Conservation (phyloP, 2,329 filamentous ascomycete species). For the Elsinoe necatrix region DNA sequence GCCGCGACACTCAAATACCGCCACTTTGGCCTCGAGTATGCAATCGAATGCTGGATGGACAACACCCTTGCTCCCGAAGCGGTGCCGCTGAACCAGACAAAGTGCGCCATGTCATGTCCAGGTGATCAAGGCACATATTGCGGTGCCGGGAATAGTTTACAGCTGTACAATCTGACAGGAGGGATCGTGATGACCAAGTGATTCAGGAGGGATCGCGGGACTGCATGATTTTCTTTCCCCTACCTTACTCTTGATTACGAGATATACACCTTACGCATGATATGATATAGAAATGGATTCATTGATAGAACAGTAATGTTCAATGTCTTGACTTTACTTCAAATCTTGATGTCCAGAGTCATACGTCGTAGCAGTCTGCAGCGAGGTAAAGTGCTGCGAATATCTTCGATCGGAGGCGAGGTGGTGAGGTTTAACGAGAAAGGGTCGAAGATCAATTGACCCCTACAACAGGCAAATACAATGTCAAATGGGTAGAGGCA, state of each 20-base stretch:
- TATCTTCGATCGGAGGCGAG: too few relatives aligned
- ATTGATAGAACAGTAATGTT: background rate
- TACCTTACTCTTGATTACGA: too few relatives aligned
- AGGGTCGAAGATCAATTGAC: too few relatives aligned
- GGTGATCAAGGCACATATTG: conserved; percentile 24
- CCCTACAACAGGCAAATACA: conserved; percentile 23
- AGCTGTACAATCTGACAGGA: conserved; percentile 15
- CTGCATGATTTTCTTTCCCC: background rate
- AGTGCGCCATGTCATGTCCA: conserved; percentile 24
- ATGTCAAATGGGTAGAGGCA: too few relatives aligned
- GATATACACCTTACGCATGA: background rate
- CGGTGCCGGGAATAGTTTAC: conserved; percentile 23
- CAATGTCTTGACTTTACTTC: conserved; percentile 1
- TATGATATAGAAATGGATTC: background rate
- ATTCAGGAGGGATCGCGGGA: background rate
- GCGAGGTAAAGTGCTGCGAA: too few relatives aligned
- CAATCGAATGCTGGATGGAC: conserved; percentile 18
- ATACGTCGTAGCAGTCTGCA: background rate
- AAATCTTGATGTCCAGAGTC: background rate
- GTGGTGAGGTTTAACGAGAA: too few relatives aligned
- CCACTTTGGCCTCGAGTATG: conserved; percentile 19
- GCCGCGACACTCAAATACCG: conserved; percentile 14
- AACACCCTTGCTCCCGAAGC: conserved; percentile 9
- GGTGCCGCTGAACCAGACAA: background rate
- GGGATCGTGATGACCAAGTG: background rate